Conservation (phyloP, 2,329 filamentous ascomycete genomes). For the Malbranchea zuffiana region DNA sequence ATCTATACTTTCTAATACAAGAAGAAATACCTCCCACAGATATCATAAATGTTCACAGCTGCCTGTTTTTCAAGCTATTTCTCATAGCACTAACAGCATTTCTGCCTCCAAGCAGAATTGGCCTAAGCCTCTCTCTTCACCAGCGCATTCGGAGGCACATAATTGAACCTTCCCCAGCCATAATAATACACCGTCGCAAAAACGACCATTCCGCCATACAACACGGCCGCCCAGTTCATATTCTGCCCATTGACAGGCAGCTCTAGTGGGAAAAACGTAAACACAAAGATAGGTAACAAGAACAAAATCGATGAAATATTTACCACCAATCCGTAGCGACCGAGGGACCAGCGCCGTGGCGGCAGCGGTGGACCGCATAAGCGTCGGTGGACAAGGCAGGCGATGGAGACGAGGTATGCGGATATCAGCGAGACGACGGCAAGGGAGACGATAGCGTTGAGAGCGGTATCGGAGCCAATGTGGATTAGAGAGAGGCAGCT, state of each 20-base stretch:
- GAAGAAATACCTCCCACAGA: no score
- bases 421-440: conserved; percentile 32
- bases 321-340: conserved; percentile 35
- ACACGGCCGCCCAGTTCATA: conserved; percentile 41
- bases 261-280: conserved; percentile 36
- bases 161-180: conserved; percentile 31
- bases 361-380: conserved; percentile 33
- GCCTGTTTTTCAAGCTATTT: no score
- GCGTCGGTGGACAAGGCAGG: conserved; percentile 37
- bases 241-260: conserved; percentile 24
- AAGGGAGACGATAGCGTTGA: conserved; percentile 37
- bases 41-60: no score
- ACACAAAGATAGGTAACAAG: conserved; percentile 31
- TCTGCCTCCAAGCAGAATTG: no score
- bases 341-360: conserved; percentile 36
- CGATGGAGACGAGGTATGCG: conserved; percentile 38
- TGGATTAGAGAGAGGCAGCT: conserved; percentile 42
- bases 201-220: conserved; percentile 36
- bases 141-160: conserved; percentile 30
- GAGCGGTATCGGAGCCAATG: conserved; percentile 38
- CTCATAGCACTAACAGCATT: no score
- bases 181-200: conserved; percentile 37
- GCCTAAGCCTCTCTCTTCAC: no score
- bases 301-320: conserved; percentile 34
- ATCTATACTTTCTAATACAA: no score